Evolutionary conservation across 1,284 basidiomycete genomes (phyloP).

Genomic region (Lignosus rhinocerotis): DNA sequence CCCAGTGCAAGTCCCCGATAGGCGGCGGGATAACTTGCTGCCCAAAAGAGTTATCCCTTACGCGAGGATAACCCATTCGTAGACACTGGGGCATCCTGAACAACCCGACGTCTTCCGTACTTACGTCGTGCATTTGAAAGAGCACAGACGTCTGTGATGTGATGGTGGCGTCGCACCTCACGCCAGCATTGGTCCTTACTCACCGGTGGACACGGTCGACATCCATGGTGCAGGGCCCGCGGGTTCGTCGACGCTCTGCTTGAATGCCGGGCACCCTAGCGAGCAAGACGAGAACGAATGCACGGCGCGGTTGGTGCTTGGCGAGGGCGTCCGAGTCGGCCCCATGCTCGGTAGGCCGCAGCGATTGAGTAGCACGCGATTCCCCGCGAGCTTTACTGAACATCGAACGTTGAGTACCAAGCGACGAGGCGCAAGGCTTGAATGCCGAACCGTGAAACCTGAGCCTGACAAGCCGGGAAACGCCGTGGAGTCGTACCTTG

Average conservation of each 20-base stretch:
- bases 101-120: background rate
- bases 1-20: background rate
- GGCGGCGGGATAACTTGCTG: background rate
- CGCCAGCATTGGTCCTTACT: background rate
- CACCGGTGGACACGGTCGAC: background rate
- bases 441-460: background rate
- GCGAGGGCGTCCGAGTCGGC: too few species aligned
- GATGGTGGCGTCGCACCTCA: background rate
- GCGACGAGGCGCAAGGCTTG: background rate
- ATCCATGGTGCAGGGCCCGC: background rate
- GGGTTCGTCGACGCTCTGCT: background rate
- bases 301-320: too few species aligned
- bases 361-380: background rate
- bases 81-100: background rate
- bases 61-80: slow-evolving; percentile 1
- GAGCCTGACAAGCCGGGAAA: background rate
- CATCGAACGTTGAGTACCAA: background rate
- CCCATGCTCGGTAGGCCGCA: background rate
- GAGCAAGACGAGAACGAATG: background rate
- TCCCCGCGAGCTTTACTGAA: background rate
- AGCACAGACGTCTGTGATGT: background rate
- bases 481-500: background rate
- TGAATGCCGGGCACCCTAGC: background rate
- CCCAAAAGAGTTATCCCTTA: background rate
- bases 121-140: background rate